These are phyloP conservation scores for Cenchrus fungigraminus DNA, from an alignment of 176 grass and related monocot genomes.

Conservation along the genomic window DNA sequence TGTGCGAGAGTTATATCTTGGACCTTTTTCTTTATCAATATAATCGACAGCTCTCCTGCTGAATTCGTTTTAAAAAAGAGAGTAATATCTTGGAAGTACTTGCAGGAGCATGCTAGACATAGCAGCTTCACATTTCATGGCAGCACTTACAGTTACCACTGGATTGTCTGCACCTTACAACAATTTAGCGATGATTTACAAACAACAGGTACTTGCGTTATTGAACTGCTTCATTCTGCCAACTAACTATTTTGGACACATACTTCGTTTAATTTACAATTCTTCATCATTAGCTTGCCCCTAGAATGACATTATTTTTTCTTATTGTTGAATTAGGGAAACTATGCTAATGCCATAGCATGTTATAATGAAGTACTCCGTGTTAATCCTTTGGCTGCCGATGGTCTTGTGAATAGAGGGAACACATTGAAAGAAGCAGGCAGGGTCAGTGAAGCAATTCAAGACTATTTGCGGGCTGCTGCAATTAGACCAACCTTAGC, in stretches of 20 bases:
- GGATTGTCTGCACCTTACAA: constrained; percentile 16
- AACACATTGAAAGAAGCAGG: constrained; percentile 15
- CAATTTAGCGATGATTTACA: constrained; percentile 16
- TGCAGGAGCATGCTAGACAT: constrained; percentile 1
- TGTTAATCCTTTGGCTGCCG: constrained; percentile 8
- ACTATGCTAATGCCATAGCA: constrained; percentile 6
- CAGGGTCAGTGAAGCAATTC: constrained; percentile 11
- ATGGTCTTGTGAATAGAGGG: constrained; percentile 14
- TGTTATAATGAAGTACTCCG: constrained; percentile 10
- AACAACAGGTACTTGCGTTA: constrained; percentile 8
- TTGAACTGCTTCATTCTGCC: constrained; percentile 1
- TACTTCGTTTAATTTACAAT: neutral
- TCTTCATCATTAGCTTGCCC: neutral
- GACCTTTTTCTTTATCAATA: too few species aligned
- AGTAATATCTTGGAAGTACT: neutral
- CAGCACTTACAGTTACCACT: neutral
- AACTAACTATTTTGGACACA: neutral
- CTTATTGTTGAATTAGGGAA: constrained; percentile 16
- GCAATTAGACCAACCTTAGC: neutral
- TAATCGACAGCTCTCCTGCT: too few species aligned
- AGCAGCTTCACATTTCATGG: constrained; percentile 19
- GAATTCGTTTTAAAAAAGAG: too few species aligned
- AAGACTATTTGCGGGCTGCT: constrained; percentile 9
- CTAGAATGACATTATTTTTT: neutral
- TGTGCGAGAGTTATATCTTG: neutral